Evolutionary conservation across 352 stramenopile genomes (phyloP).

Genomic region (Pythium utonaiense): DNA sequence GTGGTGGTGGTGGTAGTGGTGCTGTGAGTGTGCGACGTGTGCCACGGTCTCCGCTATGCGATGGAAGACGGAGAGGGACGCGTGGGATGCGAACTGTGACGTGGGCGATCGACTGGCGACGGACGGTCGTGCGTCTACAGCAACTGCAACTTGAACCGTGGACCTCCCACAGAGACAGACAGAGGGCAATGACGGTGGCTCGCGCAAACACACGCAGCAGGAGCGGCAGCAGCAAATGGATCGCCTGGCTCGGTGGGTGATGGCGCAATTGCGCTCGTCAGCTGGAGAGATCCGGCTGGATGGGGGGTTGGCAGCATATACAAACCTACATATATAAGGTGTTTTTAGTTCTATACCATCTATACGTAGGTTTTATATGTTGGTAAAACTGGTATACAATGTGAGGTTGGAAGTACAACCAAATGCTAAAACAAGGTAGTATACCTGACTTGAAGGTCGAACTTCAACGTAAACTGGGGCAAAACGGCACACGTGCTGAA

Average conservation of each 20-base stretch:
- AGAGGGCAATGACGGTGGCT: background rate
- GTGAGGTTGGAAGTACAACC: background rate
- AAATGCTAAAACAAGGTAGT: too few relatives aligned
- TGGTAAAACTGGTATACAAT: background rate
- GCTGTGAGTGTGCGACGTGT: background rate
- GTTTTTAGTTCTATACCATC: too few relatives aligned
- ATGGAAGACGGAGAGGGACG: background rate
- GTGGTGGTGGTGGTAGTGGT: background rate
- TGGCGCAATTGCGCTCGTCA: background rate
- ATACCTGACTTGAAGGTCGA: background rate
- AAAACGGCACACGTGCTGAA: background rate
- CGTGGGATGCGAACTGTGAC: background rate
- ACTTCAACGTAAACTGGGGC: background rate
- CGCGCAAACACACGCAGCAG: constrained; percentile 20
- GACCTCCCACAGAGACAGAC: background rate
- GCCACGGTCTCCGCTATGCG: too few relatives aligned
- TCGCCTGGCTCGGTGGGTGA: background rate
- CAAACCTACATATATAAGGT: constrained; percentile 7
- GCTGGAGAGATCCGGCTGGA: background rate
- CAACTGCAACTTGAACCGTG: constrained; percentile 20
- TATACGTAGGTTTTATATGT: background rate
- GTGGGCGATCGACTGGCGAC: background rate
- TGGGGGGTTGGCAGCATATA: constrained; percentile 7
- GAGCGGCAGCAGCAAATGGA: too few relatives aligned
- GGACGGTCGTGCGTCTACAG: constrained; percentile 11